Evolutionary conservation across 352 stramenopile species (phyloP), one percentile per base, ranked within the genome.

Genomic region (Pythium graminicola): DNA sequence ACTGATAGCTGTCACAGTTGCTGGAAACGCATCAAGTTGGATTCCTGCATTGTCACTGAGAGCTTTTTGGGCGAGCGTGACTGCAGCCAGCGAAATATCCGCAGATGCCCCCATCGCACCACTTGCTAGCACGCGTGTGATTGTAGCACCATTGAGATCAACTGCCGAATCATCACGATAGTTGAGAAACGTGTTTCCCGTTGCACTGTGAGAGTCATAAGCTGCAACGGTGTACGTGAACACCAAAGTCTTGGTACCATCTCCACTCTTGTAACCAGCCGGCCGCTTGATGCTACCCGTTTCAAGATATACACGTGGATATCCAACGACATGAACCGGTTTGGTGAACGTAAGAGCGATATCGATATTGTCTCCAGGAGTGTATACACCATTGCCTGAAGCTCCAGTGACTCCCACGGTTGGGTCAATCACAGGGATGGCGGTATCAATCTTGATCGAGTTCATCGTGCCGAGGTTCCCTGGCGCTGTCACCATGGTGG

Each of bases 311-410:
- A 93, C 42, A 8, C 79, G 66, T 6, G 83, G 83, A 16, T 85
- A 85, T 1, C 79, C 81, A 0, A 50, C 60, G 17, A 93, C 81
- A 0, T 44, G 60, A 0, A 93, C 83, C n/a, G 77, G 67, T 40
- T 89, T 89, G 0, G 78, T 92, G 62, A 93, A 93, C 19, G 73
- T 74, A 19, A 93, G 55, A 11, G 73, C 53, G 28, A 93, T 70
- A 8, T 69, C 58, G 10, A 93, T 73, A 4, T 57, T 63, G 45
- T 92, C 81, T 20, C 83, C 83, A 10, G 83, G 76, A 7, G 75
- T 75, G 43, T 89, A 93, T 5, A 79, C 63, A 6, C 76, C 79
- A 27, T 86, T 67, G 4, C 53, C 71, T 0, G 73, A 75, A 2
- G 45, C 45, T 10, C 69, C 69, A 0, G 68, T 84, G 8, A 92